Base-by-base conservation (phyloP, 2,329 filamentous ascomycete species). In the Diaporthe australafricana region DNA sequence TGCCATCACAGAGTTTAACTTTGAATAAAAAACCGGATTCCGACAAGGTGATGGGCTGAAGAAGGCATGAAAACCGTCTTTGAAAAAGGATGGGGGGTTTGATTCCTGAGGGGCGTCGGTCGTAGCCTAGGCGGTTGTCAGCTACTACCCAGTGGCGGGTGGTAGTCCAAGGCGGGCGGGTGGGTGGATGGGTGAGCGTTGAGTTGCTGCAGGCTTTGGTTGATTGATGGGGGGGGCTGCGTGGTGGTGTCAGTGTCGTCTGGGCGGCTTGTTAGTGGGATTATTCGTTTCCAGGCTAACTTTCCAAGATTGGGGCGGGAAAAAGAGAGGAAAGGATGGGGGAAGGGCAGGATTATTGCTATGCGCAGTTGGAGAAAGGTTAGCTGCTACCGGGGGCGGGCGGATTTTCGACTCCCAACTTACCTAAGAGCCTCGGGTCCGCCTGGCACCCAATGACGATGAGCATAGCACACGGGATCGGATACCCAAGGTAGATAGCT, bases 51-150 rank as follows among this genome's bases (percentile, higher is more conserved):
- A 74, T 76, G 75, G 76, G 74, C 78, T 82, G 82, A 81, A 81
- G 83, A 76, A 84, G 83, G 84, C 84, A 86, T 86, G 83, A 84
- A 87, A 86, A 81, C 70, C 66, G 73, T 56, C 55, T 70, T 57
- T 68, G 53, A 55, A 53, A 53, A 60, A 67, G 70, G 35, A 53
- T 72, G 42, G 48, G 53, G 66, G 35, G 66, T 11, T 67, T 53
- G 32, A 53, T 55, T 57, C 42, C 42, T 69, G 52, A 47, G 52
- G 27, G 38, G 52, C 52, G 27, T 45, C 60, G 47, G 30, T 35
- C 38, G 38, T 11, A 32, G 56, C 45, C 8, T 63, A 35, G 60
- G 42, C 14, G 60, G 60, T 25, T 65, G 45, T 65, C 60, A 65
- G 60, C 60, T 65, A 50, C 9, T 42, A 40, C 30, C 57, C 45